Evolutionary conservation across 306 rosid species (phyloP), one percentile per base, ranked within the genome.

Genomic region (Prunus padus): DNA sequence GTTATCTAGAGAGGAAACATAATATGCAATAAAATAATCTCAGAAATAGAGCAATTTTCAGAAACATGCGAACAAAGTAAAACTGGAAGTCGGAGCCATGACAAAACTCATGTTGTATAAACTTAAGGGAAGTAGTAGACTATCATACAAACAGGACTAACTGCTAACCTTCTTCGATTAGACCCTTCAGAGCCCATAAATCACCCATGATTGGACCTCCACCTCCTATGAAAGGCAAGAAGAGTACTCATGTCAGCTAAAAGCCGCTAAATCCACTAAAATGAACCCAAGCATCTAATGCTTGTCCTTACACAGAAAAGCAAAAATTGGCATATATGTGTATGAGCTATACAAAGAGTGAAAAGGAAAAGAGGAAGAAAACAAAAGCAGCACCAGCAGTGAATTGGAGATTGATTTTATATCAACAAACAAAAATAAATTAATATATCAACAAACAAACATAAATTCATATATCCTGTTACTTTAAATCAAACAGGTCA

Each of bases 201-300:
- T 94, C 97, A 72, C 96, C 93, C 98, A 95, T 86, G 67, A 95
- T 92, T n/a, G 98, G 96, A 81, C 98, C 97, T 46, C 97, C 97
- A 65, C 97, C 98, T 75, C 97, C 98, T 95, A 79, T 79, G 76
- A 46, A 60, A 77, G 77, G 73, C 57, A 79, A 71, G 62, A 60
- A 31, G 40, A 63, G 69, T 54, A 81, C 65, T 62, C 73, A 62
- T 52, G 79, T 87, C 76, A 91, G 83, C 72, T 14, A 77, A 56
- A 73, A 37, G 8, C 28, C 4, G 10, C 11, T 7, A 67, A 47
- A 72, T 55, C 55, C 50, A 64, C 45, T 44, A 25, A 31, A 44
- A 68, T 14, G 28, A 62, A 59, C 26, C 30, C 25, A 67, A 69
- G 61, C 71, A 40, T 31, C 44, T 49, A 31, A 28, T 28, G 54